phyloP scores from a whole-genome alignment of 306 rosid genomes.

The Lagenaria siceraria region DNA sequence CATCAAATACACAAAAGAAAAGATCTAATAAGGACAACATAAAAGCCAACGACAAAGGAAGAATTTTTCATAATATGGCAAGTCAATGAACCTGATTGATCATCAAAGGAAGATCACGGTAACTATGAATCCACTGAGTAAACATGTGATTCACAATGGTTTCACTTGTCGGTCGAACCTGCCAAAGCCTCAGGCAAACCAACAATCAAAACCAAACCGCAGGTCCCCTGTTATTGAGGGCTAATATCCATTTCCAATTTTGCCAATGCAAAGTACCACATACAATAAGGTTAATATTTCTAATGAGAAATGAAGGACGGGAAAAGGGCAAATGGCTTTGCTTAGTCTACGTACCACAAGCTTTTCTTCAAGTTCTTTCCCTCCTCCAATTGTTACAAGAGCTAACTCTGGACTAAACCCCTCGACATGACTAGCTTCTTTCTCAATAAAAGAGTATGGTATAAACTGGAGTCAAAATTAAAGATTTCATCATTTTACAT shows the following conservation, averaged over 20 bases:
- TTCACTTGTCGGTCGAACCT: constrained; percentile 92
- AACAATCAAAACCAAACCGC: constrained; percentile 74
- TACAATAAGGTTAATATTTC: neutral
- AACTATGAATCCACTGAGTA: constrained; percentile 95
- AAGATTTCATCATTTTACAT: neutral
- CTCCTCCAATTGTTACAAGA: constrained; percentile 85
- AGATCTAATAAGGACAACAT: neutral
- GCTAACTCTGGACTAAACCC: constrained; percentile 97
- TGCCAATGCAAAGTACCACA: neutral
- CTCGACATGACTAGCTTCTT: constrained; percentile 96
- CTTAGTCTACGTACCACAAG: constrained; percentile 57
- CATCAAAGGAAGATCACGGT: constrained; percentile 92
- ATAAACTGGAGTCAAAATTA: constrained; percentile 56
- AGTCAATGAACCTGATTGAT: constrained; percentile 59
- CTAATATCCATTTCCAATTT: constrained; percentile 5
- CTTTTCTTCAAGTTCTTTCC: constrained; percentile 96
- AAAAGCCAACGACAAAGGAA: neutral
- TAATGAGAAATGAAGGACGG: neutral
- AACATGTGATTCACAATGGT: constrained; percentile 97
- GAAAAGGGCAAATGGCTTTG: neutral
- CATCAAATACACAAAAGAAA: constrained; percentile 13
- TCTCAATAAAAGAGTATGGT: constrained; percentile 89
- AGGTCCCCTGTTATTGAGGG: constrained; percentile 36
- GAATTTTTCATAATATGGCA: neutral
- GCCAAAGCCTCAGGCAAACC: constrained; percentile 81